phyloP scores from a whole-genome alignment of 2,329 filamentous ascomycete genomes.

The Hyphodiscus sp. region DNA sequence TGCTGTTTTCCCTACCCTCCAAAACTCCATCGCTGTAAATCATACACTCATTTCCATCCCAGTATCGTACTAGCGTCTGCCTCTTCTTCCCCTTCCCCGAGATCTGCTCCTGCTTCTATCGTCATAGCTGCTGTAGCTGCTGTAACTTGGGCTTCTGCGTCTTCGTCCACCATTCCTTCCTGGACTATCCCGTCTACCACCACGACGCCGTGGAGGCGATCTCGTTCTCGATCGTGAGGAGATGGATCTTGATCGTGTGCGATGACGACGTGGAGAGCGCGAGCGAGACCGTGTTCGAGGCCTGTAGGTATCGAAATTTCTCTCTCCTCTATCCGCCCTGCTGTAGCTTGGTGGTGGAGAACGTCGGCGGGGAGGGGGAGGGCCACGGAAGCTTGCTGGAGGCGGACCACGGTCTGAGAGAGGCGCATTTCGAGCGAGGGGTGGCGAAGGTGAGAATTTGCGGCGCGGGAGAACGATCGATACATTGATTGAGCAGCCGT shows the following conservation, averaged over 20 bases:
- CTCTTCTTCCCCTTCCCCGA: constrained; percentile 24
- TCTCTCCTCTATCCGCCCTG: constrained; percentile 24
- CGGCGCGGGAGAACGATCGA: constrained; percentile 32
- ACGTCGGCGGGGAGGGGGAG: constrained; percentile 21
- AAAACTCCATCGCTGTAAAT: constrained; percentile 24
- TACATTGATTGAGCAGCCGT: constrained; percentile 31
- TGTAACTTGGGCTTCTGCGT: constrained; percentile 55
- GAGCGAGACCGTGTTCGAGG: constrained; percentile 34
- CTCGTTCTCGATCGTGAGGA: constrained; percentile 33
- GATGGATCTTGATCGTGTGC: constrained; percentile 34
- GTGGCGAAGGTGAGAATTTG: constrained; percentile 75
- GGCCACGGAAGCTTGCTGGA: constrained; percentile 17
- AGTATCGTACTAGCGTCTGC: constrained; percentile 17
- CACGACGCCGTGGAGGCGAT: constrained; percentile 27
- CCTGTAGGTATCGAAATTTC: constrained; percentile 30
- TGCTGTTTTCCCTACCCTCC: constrained; percentile 5
- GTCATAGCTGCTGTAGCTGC: constrained; percentile 52
- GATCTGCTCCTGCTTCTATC: constrained; percentile 36
- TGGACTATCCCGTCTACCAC: constrained; percentile 24
- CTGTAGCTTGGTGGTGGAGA: constrained; percentile 21
- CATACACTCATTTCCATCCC: neutral
- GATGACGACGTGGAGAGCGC: constrained; percentile 33
- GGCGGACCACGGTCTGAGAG: constrained; percentile 44
- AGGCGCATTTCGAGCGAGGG: constrained; percentile 57
- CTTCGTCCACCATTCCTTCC: constrained; percentile 30